A percentile compares a stretch with the other conserved stretches of the same genome.
phyloP scores from a whole-genome alignment of 139 green algal species.

The Picochlorum sp. region DNA sequence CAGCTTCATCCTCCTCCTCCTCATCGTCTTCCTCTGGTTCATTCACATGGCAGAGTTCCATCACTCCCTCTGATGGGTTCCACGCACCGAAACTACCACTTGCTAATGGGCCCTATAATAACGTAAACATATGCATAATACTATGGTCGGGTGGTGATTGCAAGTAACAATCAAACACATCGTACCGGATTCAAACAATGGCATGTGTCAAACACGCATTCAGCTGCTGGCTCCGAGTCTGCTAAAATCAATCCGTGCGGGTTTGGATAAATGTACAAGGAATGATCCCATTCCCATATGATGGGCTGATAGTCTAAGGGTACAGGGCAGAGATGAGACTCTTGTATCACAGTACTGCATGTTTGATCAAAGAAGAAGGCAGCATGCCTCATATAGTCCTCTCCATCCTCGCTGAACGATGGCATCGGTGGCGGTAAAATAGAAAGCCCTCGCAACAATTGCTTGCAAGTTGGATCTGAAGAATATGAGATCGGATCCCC shows the following conservation, averaged over 20 bases:
- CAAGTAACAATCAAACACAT: slow-evolving; percentile 10
- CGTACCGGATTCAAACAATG: slow-evolving; percentile 58
- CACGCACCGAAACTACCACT: slow-evolving; percentile 60
- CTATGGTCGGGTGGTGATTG: background rate
- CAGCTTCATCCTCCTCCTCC: slow-evolving; percentile 13
- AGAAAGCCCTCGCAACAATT: slow-evolving; percentile 46
- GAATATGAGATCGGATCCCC: slow-evolving; percentile 57
- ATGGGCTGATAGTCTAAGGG: slow-evolving; percentile 65
- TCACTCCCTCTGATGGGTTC: slow-evolving; percentile 28
- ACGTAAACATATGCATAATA: background rate
- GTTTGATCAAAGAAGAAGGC: slow-evolving; percentile 46
- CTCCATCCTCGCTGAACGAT: slow-evolving; percentile 6
- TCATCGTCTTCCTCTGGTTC: slow-evolving; percentile 8
- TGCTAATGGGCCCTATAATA: slow-evolving; percentile 42
- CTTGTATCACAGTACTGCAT: slow-evolving; percentile 77
- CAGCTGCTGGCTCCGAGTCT: slow-evolving; percentile 41
- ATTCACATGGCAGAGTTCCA: slow-evolving; percentile 47
- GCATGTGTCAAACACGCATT: slow-evolving; percentile 45
- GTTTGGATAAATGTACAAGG: slow-evolving; percentile 75
- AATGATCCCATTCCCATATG: slow-evolving; percentile 63
- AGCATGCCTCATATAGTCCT: background rate
- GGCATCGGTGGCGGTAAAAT: slow-evolving; percentile 34
- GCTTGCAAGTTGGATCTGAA: slow-evolving; percentile 62
- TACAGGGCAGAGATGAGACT: slow-evolving; percentile 81
- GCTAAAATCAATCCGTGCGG: slow-evolving; percentile 74